Base-by-base conservation (phyloP, 106 monocot genomes). In the Hemerocallis citrina region DNA sequence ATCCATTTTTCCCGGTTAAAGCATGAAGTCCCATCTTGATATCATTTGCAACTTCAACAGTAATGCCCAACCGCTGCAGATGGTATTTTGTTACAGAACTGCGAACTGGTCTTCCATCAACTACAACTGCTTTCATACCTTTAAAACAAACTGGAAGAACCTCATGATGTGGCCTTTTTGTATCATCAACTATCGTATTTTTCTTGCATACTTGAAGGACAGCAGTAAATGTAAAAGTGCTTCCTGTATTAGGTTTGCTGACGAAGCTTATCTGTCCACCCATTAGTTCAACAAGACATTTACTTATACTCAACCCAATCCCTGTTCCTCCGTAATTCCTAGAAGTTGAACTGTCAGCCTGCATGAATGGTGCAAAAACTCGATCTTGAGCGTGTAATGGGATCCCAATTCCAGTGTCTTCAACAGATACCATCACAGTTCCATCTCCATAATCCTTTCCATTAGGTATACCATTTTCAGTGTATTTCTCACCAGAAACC, bases 341-440 rank as follows among this genome's bases (percentile, higher is more conserved):
- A 14, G 96, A 98, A 41, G 91, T 98, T 39, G 96, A 98, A 56
- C 96, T 98, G 55, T 98, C 96, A 34, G 79, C 96, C 59, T 91
- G 96, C 96, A 98, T 98, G 55, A 98, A 98, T 20, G 96, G 96
- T 15, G 88, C 88, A 61, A 98, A 98, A 34, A 98, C 86, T 8
- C 91, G 71, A 61, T 84, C 73, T 47, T 98, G 96, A 10, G 96
- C 96, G 60, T 88, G 70, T 22, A 85, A 58, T 16, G 91, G 96
- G 62, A 98, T 98, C 14, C 96, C 96, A 12, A 85, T 77, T 30
- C 96, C 96, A 48, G 91, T 98, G 63, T 98, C 96, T 46, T 98
- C 96, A 11, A 98, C 87, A n/a, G 71, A 82, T 35, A 92, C 81
- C 35, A 82, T 62, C 16, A 98, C 50, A 15, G 84, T 82, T 25